Conservation (phyloP, 2,329 filamentous ascomycete genomes). For the Rhinocladiella similis region DNA sequence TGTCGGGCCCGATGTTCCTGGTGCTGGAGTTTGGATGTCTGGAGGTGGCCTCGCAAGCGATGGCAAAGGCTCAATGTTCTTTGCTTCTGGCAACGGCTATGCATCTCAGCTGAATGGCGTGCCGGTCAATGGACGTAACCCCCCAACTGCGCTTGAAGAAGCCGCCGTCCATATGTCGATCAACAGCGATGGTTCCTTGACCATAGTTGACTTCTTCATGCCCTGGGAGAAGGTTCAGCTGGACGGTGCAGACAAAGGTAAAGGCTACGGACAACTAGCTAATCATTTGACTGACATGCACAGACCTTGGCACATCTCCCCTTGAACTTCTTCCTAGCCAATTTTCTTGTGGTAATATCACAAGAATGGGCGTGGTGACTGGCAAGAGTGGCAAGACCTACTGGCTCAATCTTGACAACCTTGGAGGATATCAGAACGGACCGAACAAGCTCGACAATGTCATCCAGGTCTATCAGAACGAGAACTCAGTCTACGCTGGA, state of each 20-base stretch:
- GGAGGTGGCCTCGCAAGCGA: conserved; percentile 34
- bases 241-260: conserved; percentile 49
- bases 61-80: conserved; percentile 30
- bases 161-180: conserved; percentile 26
- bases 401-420: conserved; percentile 42
- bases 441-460: conserved; percentile 38
- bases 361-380: conserved; percentile 51
- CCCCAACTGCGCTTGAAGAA: conserved; percentile 32
- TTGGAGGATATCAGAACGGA: conserved; percentile 44
- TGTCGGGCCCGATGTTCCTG: conserved; percentile 19
- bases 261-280: neutral
- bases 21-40: conserved; percentile 31
- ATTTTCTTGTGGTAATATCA: conserved; percentile 33
- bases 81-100: conserved; percentile 33
- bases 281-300: neutral
- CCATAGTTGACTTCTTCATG: conserved; percentile 56
- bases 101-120: conserved; percentile 32
- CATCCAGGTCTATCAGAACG: conserved; percentile 39
- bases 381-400: conserved; percentile 53
- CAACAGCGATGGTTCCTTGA: conserved; percentile 39
- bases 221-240: conserved; percentile 53
- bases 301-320: conserved; percentile 47
- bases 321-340: conserved; percentile 23
- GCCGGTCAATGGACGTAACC: conserved; percentile 32
- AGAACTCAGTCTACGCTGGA: conserved; percentile 39